phyloP scores from a whole-genome alignment of 352 stramenopile species.

The Pythium pectinolyticum region DNA sequence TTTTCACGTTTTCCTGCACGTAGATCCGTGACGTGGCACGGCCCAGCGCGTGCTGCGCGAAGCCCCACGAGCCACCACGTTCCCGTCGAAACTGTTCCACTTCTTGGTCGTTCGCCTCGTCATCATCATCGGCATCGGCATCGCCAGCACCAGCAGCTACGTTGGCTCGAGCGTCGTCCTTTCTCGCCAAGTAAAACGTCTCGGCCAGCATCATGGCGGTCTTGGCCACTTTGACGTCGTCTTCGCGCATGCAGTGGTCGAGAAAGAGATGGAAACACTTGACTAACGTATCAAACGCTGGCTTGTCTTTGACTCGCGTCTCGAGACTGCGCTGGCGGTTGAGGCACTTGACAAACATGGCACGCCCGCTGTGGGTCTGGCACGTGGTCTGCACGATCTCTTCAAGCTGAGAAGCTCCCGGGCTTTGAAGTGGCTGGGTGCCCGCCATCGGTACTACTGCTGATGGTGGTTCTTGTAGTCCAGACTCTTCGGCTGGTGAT shows the following conservation, averaged over 20 bases:
- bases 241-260: conserved; percentile 68
- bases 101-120: conserved; percentile 23
- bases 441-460: no score
- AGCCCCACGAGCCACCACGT: conserved; percentile 33
- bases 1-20: conserved; percentile 82
- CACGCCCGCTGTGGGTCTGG: conserved; percentile 40
- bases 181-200: conserved; percentile 63
- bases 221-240: conserved; percentile 84
- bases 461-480: not conserved
- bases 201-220: conserved; percentile 87
- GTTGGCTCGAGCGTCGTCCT: conserved; percentile 1
- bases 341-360: conserved; percentile 78
- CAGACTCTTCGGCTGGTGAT: not conserved
- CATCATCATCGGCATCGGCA: no score
- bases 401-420: conserved; percentile 11
- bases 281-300: conserved; percentile 62
- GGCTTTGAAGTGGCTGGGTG: no score
- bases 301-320: conserved; percentile 62
- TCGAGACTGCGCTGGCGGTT: conserved; percentile 82
- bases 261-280: conserved; percentile 74
- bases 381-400: conserved; percentile 27
- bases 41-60: conserved; percentile 29
- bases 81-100: conserved; percentile 26
- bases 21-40: conserved; percentile 67
- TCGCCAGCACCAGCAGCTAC: no score